phyloP scores from a whole-genome alignment of 352 stramenopile genomes.

The Phytopythium helicoides region DNA sequence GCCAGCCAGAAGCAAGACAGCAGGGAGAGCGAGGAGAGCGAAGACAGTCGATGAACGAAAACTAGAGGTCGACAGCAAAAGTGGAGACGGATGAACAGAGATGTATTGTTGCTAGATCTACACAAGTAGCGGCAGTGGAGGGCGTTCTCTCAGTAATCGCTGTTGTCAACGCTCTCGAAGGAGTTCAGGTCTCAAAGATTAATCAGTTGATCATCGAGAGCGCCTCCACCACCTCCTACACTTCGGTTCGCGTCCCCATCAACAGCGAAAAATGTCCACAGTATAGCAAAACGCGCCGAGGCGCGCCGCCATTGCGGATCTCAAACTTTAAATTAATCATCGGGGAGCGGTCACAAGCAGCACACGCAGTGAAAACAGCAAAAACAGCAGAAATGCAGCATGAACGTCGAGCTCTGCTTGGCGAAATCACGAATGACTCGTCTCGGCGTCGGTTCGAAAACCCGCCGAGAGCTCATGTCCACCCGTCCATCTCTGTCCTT shows the following conservation, averaged over 20 bases:
- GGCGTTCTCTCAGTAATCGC: slow-evolving; percentile 65
- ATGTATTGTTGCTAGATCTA: too few relatives aligned
- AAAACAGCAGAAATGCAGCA: neutral
- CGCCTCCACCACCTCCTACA: neutral
- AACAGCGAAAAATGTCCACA: slow-evolving; percentile 75
- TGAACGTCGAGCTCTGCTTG: too few relatives aligned
- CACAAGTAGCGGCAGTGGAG: neutral
- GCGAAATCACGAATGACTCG: too few relatives aligned
- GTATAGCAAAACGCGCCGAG: slow-evolving; percentile 34
- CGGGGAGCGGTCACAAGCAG: slow-evolving; percentile 19
- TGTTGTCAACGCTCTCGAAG: slow-evolving; percentile 50
- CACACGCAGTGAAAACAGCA: slow-evolving; percentile 6
- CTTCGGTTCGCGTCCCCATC: slow-evolving; percentile 32
- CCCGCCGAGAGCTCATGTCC: too few relatives aligned
- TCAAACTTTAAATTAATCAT: slow-evolving; percentile 88
- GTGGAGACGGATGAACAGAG: neutral
- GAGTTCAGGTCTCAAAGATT: slow-evolving; percentile 86
- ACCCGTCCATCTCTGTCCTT: too few relatives aligned
- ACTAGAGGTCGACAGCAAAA: neutral
- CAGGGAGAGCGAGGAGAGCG: neutral
- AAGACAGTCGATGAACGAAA: neutral
- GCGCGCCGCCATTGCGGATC: slow-evolving; percentile 57
- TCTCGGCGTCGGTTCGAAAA: too few relatives aligned
- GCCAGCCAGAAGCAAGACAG: neutral
- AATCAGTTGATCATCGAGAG: slow-evolving; percentile 84